Evolutionary conservation across 139 green algal genomes (phyloP), one percentile per base, ranked within the genome.

Genomic region (Parachlorella kessleri): DNA sequence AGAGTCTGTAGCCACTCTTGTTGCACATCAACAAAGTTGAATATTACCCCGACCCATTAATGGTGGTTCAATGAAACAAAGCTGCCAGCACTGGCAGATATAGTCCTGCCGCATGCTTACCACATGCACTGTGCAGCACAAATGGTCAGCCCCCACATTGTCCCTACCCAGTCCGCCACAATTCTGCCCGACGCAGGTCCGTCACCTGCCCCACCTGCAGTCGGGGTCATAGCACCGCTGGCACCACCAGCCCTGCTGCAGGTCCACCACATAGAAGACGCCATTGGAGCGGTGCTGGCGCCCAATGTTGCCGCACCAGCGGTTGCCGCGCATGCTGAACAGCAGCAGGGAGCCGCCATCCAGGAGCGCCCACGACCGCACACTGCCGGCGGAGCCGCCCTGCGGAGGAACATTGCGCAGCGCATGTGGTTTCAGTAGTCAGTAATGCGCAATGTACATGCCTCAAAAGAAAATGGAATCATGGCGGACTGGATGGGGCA

Each of bases 251-350:
- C 78, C 81, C 6, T 53, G 82, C 83, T 59, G 64, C 30, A 91
- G 54, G 54, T 90, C 84, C 2, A 88, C 74, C 21, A 88, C 55
- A 39, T 86, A 87, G 71, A 86, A 96, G 10, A 95, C 83, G 65
- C 91, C 90, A 76, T 96, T 96, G 81, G 72, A 88, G 55, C 76
- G 83, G 83, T 96, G 92, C 40, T 75, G 39, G 28, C 91, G 84
- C 8, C 85, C 87, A 1, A 96, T 73, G 68, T 94, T 93, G 72
- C 76, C 87, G 72, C 91, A 95, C 32, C 53, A 79, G 30, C 91
- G 77, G 83, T 90, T 92, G 78, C 59, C 67, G 1, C 66, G 76
- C 35, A 94, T 88, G 80, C 83, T 88, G 64, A 90, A 75, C 1
- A 84, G n/a, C 4, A 93, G 55, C 35, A 76, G 28, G 68, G 33